Conservation (phyloP, 1,284 basidiomycete genomes). For the Vanrija pseudolonga region DNA sequence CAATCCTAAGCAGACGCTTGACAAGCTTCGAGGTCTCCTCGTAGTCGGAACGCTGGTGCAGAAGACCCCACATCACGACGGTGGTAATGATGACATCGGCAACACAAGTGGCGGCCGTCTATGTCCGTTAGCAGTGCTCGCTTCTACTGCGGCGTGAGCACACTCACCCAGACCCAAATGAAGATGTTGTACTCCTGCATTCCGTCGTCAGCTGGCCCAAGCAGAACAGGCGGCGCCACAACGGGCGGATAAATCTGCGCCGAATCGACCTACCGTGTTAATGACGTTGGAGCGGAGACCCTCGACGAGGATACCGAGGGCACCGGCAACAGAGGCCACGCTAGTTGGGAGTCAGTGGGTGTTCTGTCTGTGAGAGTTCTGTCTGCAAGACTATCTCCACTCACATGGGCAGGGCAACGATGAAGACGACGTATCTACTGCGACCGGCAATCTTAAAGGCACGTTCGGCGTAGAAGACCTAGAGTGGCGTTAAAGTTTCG, state of each 20-base stretch:
- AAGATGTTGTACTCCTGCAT: slow-evolving; percentile 5
- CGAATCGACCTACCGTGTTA: too few relatives aligned
- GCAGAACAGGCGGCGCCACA: too few relatives aligned
- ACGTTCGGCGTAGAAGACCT: slow-evolving; percentile 19
- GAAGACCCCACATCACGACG: slow-evolving; percentile 22
- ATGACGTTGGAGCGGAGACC: background rate
- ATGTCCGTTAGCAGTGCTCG: too few relatives aligned
- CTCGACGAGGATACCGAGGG: slow-evolving; percentile 3
- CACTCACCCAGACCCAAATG: slow-evolving; percentile 8
- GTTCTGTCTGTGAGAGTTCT: too few relatives aligned
- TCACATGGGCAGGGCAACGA: slow-evolving; percentile 1
- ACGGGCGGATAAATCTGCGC: too few relatives aligned
- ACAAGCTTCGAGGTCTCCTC: slow-evolving; percentile 20
- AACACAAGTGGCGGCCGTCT: slow-evolving; percentile 1
- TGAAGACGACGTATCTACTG: slow-evolving; percentile 1
- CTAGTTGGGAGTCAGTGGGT: background rate
- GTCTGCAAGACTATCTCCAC: background rate
- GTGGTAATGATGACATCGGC: slow-evolving; percentile 14
- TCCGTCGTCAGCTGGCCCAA: too few relatives aligned
- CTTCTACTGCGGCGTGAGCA: too few relatives aligned
- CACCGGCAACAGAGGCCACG: slow-evolving; percentile 5
- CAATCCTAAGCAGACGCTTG: slow-evolving; percentile 17
- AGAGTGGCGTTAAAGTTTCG: background rate
- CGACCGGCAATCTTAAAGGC: slow-evolving; percentile 14
- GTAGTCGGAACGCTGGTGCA: slow-evolving; percentile 22